phyloP scores from a whole-genome alignment of 257 asterid species.

The Solanum lycopersicoides region DNA sequence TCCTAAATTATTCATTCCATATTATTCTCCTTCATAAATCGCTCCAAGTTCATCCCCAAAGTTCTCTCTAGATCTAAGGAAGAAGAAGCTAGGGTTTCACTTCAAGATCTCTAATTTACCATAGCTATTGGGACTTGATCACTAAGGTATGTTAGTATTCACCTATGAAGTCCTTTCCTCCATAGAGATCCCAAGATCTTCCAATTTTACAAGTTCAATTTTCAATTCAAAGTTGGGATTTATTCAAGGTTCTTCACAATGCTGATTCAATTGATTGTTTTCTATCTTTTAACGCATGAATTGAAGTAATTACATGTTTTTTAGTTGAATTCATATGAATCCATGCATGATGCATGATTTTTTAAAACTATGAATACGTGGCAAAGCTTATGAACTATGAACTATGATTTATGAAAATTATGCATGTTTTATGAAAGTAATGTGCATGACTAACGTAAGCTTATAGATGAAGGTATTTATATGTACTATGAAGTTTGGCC shows the following conservation, averaged over 20 bases:
- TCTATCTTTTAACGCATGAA: neutral
- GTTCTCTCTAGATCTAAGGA: neutral
- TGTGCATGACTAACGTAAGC: too few species aligned
- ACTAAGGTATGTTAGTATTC: neutral
- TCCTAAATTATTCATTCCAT: neutral
- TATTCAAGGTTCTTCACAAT: neutral
- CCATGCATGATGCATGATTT: neutral
- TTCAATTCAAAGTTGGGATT: neutral
- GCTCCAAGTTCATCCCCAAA: neutral
- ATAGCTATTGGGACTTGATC: neutral
- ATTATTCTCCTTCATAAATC: neutral
- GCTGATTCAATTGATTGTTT: neutral
- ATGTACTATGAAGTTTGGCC: too few species aligned
- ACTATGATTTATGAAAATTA: too few species aligned
- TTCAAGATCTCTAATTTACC: neutral
- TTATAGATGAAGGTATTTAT: too few species aligned
- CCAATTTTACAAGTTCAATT: neutral
- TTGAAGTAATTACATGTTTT: neutral
- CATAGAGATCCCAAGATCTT: neutral
- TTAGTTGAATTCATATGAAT: neutral
- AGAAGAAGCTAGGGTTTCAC: neutral
- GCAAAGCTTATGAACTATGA: too few species aligned
- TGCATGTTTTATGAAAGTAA: too few species aligned
- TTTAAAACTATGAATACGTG: neutral
- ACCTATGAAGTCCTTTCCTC: neutral